phyloP scores from a whole-genome alignment of 75 land plant species.

The Selaginella moellendorffii region DNA sequence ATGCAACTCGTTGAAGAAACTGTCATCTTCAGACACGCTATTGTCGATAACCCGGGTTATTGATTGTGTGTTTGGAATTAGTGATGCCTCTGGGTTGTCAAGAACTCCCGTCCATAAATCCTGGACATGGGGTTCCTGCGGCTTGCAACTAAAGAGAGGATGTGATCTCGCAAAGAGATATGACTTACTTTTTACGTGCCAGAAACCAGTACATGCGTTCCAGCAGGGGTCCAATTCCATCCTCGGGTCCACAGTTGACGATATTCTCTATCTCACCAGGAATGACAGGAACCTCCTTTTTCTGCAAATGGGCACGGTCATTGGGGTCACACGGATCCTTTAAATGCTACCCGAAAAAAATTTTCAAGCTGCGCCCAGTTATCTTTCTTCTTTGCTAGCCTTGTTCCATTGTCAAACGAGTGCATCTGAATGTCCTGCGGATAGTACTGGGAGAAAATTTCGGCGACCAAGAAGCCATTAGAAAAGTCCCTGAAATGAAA shows the following conservation, averaged over 20 bases:
- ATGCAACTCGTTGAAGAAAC: background rate
- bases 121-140: background rate
- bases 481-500: conserved; percentile 25
- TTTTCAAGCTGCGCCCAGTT: conserved; percentile 29
- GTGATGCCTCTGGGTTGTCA: background rate
- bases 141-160: background rate
- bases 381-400: conserved; percentile 24
- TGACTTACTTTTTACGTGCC: conserved; percentile 20
- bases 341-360: conserved; percentile 9
- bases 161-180: conserved; percentile 6
- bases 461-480: conserved; percentile 32
- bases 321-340: background rate
- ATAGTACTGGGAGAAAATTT: conserved; percentile 28
- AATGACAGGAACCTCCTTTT: conserved; percentile 15
- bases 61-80: background rate
- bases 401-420: conserved; percentile 25
- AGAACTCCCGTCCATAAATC: background rate
- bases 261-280: conserved; percentile 29
- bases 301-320: conserved; percentile 14
- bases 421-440: conserved; percentile 34
- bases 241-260: conserved; percentile 21
- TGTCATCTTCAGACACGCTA: background rate
- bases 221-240: conserved; percentile 22
- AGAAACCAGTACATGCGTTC: conserved; percentile 28
- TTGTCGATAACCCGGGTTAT: no score